These are phyloP conservation scores for Tetrapisispora arboricola DNA, from an alignment of 805 yeast genomes.

Conservation along the genomic window DNA sequence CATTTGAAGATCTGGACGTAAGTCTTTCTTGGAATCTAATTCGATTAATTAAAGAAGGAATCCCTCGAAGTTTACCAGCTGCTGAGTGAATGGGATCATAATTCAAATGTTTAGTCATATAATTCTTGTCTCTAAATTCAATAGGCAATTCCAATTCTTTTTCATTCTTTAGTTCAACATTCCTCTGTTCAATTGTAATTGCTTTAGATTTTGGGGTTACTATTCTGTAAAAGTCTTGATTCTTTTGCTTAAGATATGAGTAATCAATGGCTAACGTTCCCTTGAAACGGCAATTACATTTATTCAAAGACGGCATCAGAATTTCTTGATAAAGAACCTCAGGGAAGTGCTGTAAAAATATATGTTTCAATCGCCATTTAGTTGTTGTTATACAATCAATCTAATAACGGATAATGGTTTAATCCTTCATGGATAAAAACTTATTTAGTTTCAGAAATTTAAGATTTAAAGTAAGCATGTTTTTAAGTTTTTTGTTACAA, in stretches of 20 bases:
- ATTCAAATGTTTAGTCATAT: background rate
- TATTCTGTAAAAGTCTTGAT: background rate
- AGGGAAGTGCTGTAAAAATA: no score
- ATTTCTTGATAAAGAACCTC: no score
- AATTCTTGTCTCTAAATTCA: background rate
- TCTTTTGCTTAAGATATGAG: background rate
- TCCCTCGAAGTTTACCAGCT: slow-evolving; percentile 1
- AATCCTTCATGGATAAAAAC: no score
- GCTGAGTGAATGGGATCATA: slow-evolving; percentile 1
- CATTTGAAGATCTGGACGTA: slow-evolving; percentile 12
- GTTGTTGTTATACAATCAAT: no score
- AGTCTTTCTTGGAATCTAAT: slow-evolving; percentile 6
- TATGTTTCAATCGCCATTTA: no score
- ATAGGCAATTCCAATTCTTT: slow-evolving; percentile 9
- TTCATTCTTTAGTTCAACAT: background rate
- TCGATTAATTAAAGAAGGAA: slow-evolving; percentile 4
- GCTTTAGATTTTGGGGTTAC: background rate
- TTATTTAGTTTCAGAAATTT: no score
- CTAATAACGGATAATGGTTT: no score
- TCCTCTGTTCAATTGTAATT: background rate
- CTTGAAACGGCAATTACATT: background rate
- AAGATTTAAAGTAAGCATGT: no score
- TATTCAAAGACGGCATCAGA: background rate
- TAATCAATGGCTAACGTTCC: background rate
- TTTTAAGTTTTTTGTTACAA: no score